These are phyloP conservation scores for Colletotrichum liriopes DNA, from an alignment of 2,329 filamentous ascomycete genomes.

Conservation along the genomic window DNA sequence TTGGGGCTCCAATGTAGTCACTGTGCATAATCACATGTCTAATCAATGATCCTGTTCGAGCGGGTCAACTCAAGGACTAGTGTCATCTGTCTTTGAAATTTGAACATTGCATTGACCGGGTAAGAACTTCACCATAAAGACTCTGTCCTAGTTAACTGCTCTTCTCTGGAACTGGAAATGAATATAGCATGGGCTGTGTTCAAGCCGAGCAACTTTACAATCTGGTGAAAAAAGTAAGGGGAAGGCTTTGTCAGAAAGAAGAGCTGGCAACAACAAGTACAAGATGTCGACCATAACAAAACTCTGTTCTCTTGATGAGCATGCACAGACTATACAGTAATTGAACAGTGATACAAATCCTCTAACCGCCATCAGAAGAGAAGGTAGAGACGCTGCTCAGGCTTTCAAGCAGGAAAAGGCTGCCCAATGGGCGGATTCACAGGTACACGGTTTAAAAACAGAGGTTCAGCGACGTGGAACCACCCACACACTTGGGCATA, in stretches of 20 bases:
- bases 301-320: no score
- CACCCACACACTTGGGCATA: no score
- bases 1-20: background rate
- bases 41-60: background rate
- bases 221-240: no score
- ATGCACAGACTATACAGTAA: no score
- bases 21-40: background rate
- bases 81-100: background rate
- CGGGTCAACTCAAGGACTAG: background rate
- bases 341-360: no score
- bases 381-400: background rate
- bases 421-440: background rate
- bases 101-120: background rate
- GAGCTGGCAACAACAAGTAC: background rate
- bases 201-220: background rate
- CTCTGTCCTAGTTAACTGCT: no score
- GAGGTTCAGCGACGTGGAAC: background rate
- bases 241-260: background rate
- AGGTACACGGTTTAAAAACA: background rate
- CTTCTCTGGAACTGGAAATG: background rate
- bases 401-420: background rate
- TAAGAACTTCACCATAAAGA: background rate
- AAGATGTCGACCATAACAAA: no score
- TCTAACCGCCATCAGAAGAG: background rate
- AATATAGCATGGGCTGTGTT: background rate